These are phyloP conservation scores for Candida sanyiensis DNA, from an alignment of 805 yeast species.

Conservation along the genomic window DNA sequence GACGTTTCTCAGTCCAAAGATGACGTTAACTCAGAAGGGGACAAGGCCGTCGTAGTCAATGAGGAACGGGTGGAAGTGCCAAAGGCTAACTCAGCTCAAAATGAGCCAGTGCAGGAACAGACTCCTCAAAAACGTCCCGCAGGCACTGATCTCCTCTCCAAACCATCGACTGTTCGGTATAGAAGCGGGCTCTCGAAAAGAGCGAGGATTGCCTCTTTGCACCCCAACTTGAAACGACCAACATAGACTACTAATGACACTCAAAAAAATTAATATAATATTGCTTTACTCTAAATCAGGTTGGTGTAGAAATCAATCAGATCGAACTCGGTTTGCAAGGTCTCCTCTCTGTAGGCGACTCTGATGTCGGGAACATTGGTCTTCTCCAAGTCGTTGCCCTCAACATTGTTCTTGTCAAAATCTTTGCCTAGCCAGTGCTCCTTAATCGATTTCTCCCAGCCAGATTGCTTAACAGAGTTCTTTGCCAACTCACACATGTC, in stretches of 20 bases:
- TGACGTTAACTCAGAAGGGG: not conserved
- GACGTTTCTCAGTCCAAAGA: no score
- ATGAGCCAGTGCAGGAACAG: no score
- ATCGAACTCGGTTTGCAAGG: constrained; percentile 64
- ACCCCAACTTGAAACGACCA: constrained; percentile 1
- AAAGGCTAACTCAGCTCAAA: no score
- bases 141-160: not conserved
- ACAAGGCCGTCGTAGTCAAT: not conserved
- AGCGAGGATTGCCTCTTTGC: not conserved
- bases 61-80: no score
- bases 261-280: not conserved
- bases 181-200: not conserved
- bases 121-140: not conserved
- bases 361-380: constrained; percentile 93
- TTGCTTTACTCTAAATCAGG: constrained; percentile 1
- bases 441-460: constrained; percentile 84
- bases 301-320: constrained; percentile 54
- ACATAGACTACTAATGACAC: not conserved
- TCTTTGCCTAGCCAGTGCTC: constrained; percentile 87
- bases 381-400: constrained; percentile 85
- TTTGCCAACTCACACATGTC: constrained; percentile 97
- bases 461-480: constrained; percentile 89
- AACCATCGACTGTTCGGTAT: not conserved
- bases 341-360: constrained; percentile 76
- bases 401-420: constrained; percentile 53